Evolutionary conservation across 768 basidiomycete genomes (phyloP).

Genomic region (Candolleomyces aberdarensis): DNA sequence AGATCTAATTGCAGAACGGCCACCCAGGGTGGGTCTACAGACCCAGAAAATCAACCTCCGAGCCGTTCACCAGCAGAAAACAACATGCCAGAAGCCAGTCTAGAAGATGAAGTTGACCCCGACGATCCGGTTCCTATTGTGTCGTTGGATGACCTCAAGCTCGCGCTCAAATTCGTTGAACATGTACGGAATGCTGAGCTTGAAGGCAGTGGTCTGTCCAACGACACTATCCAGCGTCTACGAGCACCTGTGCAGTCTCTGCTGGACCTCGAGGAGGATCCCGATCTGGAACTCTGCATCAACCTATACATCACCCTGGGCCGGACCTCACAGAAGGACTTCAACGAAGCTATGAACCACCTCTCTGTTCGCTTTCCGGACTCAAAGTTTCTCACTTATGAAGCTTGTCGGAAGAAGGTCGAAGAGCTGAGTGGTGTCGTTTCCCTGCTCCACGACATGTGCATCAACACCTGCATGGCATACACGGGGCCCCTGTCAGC

Average conservation of each 20-base stretch:
- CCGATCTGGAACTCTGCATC: background rate
- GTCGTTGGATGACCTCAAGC: background rate
- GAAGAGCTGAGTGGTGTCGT: slow-evolving; percentile 10
- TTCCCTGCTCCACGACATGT: background rate
- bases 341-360: background rate
- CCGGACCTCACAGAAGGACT: background rate
- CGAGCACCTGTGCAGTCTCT: background rate
- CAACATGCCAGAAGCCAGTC: background rate
- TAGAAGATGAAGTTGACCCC: background rate
- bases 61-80: background rate
- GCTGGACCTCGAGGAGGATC: background rate
- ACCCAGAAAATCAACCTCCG: background rate
- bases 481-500: background rate
- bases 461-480: background rate
- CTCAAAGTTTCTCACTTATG: background rate
- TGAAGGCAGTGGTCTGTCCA: background rate
- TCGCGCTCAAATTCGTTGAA: background rate
- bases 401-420: background rate
- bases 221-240: background rate
- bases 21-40: background rate
- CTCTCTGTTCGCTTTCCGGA: background rate
- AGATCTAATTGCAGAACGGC: too few relatives aligned
- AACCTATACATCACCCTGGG: background rate
- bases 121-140: background rate
- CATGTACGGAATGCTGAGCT: background rate